Evolutionary conservation across 495 filamentous ascomycete genomes (phyloP), one percentile per base, ranked within the genome.

Genomic region (Neurospora terricola): DNA sequence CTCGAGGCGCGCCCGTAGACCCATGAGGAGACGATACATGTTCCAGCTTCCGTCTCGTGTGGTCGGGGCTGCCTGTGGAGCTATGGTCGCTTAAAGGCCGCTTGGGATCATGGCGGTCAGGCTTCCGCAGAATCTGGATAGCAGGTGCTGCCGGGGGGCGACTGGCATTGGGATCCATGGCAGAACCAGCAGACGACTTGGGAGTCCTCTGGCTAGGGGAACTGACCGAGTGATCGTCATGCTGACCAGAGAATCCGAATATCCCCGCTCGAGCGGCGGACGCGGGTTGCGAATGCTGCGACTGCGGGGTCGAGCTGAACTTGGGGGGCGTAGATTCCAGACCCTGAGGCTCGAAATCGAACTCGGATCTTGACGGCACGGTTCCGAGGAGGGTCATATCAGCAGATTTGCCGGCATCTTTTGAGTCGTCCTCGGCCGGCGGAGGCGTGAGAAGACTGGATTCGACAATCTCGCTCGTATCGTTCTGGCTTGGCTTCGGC

Each of bases 401-500:
- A 30, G 73, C 75, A 27, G 79, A 76, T 3, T 78, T 72, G 38
- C 69, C 73, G 23, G 36, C 27, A 48, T 78, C 74, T 38, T 73
- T 73, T 1, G 21, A 8, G 21, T 80, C 76, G 30, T 81, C 81
- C 39, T 81, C 77, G 11, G 78, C 76, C 3, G 82, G 81, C 45
- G 81, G 82, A 34, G 83, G 82, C 16, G 79, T 83, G 42, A 83
- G 72, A 3, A 84, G 72, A 81, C 79, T 69, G 74, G 84, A 74
- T 59, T 83, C 76, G 54, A 82, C 78, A 76, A 76, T 71, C 78
- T 86, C 78, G 81, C 81, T 72, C 74, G 78, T 75, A 48, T 87
- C 83, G 71, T 81, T 82, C 77, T 88, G 84, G 45, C 83, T 79
- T 62, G 84, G 84, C 82, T 89, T 88, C 66, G 84, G 87, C 48